Evolutionary conservation across 768 basidiomycete species (phyloP), one percentile per base, ranked within the genome.

Genomic region (Paxillus rubicundulus): DNA sequence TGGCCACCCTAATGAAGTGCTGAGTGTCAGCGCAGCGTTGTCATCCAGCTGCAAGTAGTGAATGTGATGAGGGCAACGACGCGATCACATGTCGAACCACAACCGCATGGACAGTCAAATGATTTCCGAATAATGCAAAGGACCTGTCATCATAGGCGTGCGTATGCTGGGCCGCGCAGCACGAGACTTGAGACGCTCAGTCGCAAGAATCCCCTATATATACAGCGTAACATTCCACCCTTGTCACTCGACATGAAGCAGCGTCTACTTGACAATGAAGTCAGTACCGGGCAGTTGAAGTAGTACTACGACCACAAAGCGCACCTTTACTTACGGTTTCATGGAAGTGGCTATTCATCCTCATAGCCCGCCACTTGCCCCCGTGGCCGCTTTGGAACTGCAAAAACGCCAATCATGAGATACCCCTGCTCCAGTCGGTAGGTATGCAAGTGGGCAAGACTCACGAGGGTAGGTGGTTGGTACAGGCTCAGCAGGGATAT

Each of bases 401-500:
- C 34, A 27, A 40, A 55, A 46, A 9, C 16, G 21, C 47, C 13
- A 46, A 16, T 27, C 30, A 21, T 55, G 2, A 56, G 49, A 52
- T 46, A 14, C 38, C 5, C 9, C 17, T 46, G 12, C 38, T 4
- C 9, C 17, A 7, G 17, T 34, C 9, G n/a, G 18, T 2, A 39
- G 10, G 38, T 5, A 45, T 20, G 21, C 47, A 24, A 20, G 38
- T 5, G 43, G 18, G 21, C 47, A 24, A 20, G 12, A 74, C 91
- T 62, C 62, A 93, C 92, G 59, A 50, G 92, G 92, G 68, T 88
- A 96, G 28, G 88, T 80, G 13, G 82, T 80, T 4, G 92, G 92
- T 40, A 87, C 73, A 45, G 77, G 76, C 62, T 89, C 86, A 37
- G 87, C 74, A 3, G 81, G 79, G 58, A 77, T 77, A 58, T 84